phyloP scores from a whole-genome alignment of 352 stramenopile species.

The Pythium pyrilobum region DNA sequence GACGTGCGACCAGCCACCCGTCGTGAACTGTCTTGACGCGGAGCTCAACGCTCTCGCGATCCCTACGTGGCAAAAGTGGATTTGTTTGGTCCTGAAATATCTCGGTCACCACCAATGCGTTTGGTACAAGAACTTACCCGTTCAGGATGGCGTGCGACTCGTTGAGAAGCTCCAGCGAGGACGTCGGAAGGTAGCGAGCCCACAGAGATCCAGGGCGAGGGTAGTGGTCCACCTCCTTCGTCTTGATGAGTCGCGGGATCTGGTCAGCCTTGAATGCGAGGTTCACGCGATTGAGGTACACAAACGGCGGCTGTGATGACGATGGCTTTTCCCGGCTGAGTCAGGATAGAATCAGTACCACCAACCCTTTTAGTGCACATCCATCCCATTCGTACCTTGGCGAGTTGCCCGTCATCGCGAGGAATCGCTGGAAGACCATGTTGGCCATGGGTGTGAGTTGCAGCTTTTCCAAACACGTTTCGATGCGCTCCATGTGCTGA shows the following conservation, averaged over 20 bases:
- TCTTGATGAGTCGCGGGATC: constrained; percentile 47
- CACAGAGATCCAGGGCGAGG: constrained; percentile 37
- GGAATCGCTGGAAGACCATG: constrained; percentile 5
- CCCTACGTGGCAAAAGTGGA: neutral
- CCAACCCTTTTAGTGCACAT: no score
- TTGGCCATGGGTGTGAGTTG: constrained; percentile 2
- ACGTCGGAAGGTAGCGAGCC: constrained; percentile 40
- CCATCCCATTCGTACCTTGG: constrained; percentile 1
- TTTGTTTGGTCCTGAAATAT: neutral
- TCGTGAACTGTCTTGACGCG: constrained; percentile 49
- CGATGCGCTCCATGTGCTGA: constrained; percentile 13
- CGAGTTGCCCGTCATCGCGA: constrained; percentile 1
- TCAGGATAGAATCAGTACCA: no score
- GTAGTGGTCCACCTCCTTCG: constrained; percentile 43
- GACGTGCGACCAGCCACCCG: constrained; percentile 55
- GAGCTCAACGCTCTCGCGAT: constrained; percentile 33
- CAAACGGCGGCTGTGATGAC: constrained; percentile 24
- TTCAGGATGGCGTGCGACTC: constrained; percentile 37
- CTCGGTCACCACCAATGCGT: no score
- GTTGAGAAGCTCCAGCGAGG: constrained; percentile 33
- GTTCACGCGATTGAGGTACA: constrained; percentile 60
- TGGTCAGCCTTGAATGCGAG: constrained; percentile 37
- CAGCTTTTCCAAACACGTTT: constrained; percentile 9
- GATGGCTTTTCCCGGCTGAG: constrained; percentile 1
- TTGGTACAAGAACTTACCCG: constrained; percentile 5